Base-by-base conservation (phyloP, 192 early-diverging fungal species). In the Coemansia sp. region DNA sequence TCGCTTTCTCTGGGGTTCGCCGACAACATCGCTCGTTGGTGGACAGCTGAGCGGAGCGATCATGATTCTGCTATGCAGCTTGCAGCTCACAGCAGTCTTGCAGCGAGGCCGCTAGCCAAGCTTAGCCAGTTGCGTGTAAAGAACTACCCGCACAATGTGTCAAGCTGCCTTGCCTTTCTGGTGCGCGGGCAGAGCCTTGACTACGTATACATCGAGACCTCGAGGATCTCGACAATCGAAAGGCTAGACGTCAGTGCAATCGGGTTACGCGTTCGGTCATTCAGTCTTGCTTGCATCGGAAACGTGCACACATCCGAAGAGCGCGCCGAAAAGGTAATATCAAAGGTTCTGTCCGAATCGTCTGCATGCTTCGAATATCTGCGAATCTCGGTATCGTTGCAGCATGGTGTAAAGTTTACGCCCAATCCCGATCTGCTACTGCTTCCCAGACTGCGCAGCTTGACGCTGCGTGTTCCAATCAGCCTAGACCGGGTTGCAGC, bases 101-200 rank as follows among this genome's bases (percentile, higher is more conserved):
- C 15, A 19, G n/a, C 19, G 5, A 48, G 45, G 23, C 49, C 49
- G 49, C 49, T 52, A 10, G 25, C 15, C 33, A 11, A n/a, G 33
- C 55, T 57, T 3, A 19, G 33, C 9, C 55, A 57, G 33, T 13
- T 57, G 11, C 55, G 55, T 20, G 17, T 57, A 17, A 57, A 20
- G 17, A 57, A 57, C 55, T 57, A 57, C 17, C 55, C 55, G 4
- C 34, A 57, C n/a, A 32, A 57, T 36, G 33, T 57, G 2, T 25
- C 17, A 8, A n/a, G 19, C 33, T 57, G 32, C 17, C 55, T 57
- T 17, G 29, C 17, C 17, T 36, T 14, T 8, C 34, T 57, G 8
- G 55, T 20, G 55, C 33, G 17, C 9, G 55, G n/a, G 17, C 29
- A 36, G 55, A 13, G 10, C 13, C 34, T 57, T 33, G 55, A 57